phyloP scores from a whole-genome alignment of 345 rosid species.

The Geranium rotundifolium region DNA sequence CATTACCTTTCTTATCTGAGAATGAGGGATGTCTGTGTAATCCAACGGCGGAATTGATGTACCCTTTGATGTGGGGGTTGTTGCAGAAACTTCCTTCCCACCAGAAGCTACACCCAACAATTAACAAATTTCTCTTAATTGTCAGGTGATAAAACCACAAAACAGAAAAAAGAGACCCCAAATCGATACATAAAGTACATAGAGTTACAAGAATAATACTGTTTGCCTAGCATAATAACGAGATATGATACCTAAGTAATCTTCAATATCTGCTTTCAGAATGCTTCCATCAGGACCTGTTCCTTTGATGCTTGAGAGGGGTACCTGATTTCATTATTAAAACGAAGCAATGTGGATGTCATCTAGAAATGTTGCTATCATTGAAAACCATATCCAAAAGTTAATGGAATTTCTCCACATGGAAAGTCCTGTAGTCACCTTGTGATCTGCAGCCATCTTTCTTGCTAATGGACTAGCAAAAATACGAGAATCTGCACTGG shows the following conservation, averaged over 20 bases:
- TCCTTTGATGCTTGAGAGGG: slow-evolving; percentile 77
- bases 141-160: background rate
- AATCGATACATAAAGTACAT: background rate
- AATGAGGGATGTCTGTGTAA: slow-evolving; percentile 79
- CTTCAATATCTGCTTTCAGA: slow-evolving; percentile 90
- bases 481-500: slow-evolving; percentile 41
- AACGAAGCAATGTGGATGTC: background rate
- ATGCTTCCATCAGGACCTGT: slow-evolving; percentile 86
- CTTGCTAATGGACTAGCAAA: slow-evolving; percentile 92
- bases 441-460: slow-evolving; percentile 80
- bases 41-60: slow-evolving; percentile 45
- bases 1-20: slow-evolving; percentile 87
- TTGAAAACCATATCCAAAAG: background rate
- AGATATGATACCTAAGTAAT: slow-evolving; percentile 56
- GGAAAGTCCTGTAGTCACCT: slow-evolving; percentile 27
- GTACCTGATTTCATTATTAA: slow-evolving; percentile 30
- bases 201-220: background rate
- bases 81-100: slow-evolving; percentile 51
- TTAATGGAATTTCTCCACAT: background rate
- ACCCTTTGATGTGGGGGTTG: slow-evolving; percentile 36
- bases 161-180: slow-evolving; percentile 2
- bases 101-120: slow-evolving; percentile 41
- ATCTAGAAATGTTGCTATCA: background rate
- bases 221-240: slow-evolving; percentile 1
- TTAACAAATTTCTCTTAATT: slow-evolving; percentile 7